Percentiles rank a stretch among this genome's conserved stretches.
Conservation (phyloP, 805 yeast genomes). For the Wickerhamomyces chambardii region DNA sequence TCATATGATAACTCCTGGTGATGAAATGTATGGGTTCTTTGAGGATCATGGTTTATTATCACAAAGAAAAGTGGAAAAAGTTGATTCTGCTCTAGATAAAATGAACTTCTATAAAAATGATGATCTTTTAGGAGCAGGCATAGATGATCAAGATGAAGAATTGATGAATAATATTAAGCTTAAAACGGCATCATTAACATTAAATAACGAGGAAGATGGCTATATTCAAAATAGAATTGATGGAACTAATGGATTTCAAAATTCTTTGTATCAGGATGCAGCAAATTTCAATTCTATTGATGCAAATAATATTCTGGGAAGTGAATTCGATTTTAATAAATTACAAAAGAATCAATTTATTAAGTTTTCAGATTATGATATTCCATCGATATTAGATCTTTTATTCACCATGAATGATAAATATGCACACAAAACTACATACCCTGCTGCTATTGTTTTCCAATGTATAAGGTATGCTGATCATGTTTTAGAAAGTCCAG, state of each 20-base stretch:
- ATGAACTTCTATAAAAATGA: constrained; percentile 10
- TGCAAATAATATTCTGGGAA: constrained; percentile 15
- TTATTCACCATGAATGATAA: constrained; percentile 53
- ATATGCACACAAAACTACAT: constrained; percentile 33
- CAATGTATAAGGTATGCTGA: constrained; percentile 68
- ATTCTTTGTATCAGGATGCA: constrained; percentile 14
- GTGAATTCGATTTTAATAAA: constrained; percentile 47
- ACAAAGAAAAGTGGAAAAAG: constrained; percentile 1
- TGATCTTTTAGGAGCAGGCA: background rate
- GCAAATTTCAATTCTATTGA: constrained; percentile 6
- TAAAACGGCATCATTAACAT: constrained; percentile 28
- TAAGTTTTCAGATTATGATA: constrained; percentile 50
- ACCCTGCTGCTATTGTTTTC: constrained; percentile 63
- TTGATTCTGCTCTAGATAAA: constrained; percentile 1
- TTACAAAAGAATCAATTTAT: constrained; percentile 51
- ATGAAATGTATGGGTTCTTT: constrained; percentile 50
- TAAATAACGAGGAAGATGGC: constrained; percentile 11
- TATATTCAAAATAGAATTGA: no score
- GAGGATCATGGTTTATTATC: constrained; percentile 38
- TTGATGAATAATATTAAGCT: constrained; percentile 22
- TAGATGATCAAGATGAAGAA: constrained; percentile 26
- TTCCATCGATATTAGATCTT: constrained; percentile 64
- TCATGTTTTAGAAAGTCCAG: constrained; percentile 41
- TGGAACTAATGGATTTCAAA: no score
- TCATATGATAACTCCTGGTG: constrained; percentile 46